phyloP scores from a whole-genome alignment of 805 yeast species.

The Candida stauntonica region DNA sequence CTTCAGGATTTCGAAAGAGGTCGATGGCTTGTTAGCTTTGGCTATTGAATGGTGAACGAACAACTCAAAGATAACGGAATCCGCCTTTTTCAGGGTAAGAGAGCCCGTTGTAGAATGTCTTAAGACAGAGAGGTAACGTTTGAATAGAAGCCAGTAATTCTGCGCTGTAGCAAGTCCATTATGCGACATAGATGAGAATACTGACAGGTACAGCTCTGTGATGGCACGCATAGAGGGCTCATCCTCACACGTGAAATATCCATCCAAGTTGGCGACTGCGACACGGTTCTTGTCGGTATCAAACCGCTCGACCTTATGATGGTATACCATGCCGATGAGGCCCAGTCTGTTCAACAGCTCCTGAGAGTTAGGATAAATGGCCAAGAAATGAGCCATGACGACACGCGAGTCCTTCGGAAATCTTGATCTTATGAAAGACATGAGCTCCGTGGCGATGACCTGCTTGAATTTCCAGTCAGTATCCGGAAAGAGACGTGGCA shows the following conservation, averaged over 20 bases:
- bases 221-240: slow-evolving; percentile 14
- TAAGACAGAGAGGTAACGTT: not conserved
- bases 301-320: not conserved
- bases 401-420: slow-evolving; percentile 20
- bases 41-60: slow-evolving; percentile 14
- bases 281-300: not conserved
- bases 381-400: slow-evolving; percentile 22
- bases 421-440: slow-evolving; percentile 15
- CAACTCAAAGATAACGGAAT: slow-evolving; percentile 16
- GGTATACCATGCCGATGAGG: slow-evolving; percentile 14
- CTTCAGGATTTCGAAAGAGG: slow-evolving; percentile 18
- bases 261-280: slow-evolving; percentile 11
- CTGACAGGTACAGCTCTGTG: slow-evolving; percentile 17
- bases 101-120: not conserved
- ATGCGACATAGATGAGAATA: slow-evolving; percentile 12
- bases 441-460: slow-evolving; percentile 16
- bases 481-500: slow-evolving; percentile 15
- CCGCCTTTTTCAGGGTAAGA: too few species aligned
- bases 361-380: slow-evolving; percentile 15
- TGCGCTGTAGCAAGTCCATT: slow-evolving; percentile 1
- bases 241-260: slow-evolving; percentile 5
- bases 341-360: slow-evolving; percentile 17
- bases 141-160: slow-evolving; percentile 1
- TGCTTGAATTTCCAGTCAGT: slow-evolving; percentile 5
- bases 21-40: slow-evolving; percentile 7